phyloP scores from a whole-genome alignment of 305 asterid genomes.

The Vinca major region DNA sequence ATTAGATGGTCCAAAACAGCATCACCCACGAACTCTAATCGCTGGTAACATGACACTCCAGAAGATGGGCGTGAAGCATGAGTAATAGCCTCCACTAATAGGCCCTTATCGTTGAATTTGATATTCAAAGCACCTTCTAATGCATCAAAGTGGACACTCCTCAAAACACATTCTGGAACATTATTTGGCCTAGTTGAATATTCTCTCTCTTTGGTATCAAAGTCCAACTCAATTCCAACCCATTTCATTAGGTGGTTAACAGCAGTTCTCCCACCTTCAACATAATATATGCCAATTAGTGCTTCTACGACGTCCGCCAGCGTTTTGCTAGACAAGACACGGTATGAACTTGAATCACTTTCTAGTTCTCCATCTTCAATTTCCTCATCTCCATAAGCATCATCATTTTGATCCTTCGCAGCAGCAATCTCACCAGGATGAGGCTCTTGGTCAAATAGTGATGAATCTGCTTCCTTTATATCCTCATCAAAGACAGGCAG shows the following conservation, averaged over 20 bases:
- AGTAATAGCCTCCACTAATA: slow-evolving; percentile 91
- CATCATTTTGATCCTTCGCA: slow-evolving; percentile 26
- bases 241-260: slow-evolving; percentile 95
- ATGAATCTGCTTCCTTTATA: slow-evolving; percentile 46
- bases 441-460: slow-evolving; percentile 42
- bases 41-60: slow-evolving; percentile 96
- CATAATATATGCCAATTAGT: slow-evolving; percentile 87
- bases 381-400: slow-evolving; percentile 60
- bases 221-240: slow-evolving; percentile 85
- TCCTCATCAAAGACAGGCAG: slow-evolving; percentile 96
- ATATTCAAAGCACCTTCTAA: slow-evolving; percentile 61
- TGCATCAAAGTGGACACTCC: slow-evolving; percentile 68
- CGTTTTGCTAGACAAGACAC: slow-evolving; percentile 95
- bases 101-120: slow-evolving; percentile 58
- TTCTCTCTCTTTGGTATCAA: slow-evolving; percentile 54
- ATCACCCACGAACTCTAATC: slow-evolving; percentile 97
- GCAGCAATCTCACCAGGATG: slow-evolving; percentile 21
- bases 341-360: slow-evolving; percentile 87
- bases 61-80: slow-evolving; percentile 99
- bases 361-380: slow-evolving; percentile 97
- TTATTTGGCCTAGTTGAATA: slow-evolving; percentile 37
- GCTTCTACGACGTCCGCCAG: slow-evolving; percentile 99
- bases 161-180: slow-evolving; percentile 63
- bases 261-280: slow-evolving; percentile 88
- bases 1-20: slow-evolving; percentile 98